Evolutionary conservation across 169 alveolate genomes (phyloP).

Genomic region (Plasmodium coatneyi): DNA sequence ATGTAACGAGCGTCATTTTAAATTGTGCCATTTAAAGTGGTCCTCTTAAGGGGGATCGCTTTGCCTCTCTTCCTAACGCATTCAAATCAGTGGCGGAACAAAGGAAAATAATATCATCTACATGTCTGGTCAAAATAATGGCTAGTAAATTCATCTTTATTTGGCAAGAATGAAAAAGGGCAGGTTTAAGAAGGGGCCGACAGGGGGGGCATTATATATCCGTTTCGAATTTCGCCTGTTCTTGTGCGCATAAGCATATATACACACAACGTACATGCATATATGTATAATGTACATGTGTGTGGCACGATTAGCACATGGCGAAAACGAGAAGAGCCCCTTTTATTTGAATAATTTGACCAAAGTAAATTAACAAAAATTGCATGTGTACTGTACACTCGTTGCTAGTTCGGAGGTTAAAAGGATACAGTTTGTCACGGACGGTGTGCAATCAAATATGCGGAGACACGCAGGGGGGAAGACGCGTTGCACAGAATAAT

Average conservation of each 20-base stretch:
- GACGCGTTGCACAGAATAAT: neutral
- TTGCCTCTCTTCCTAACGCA: conserved; percentile 43
- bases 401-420: neutral
- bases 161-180: conserved; percentile 10
- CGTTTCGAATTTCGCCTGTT: neutral
- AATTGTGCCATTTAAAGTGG: neutral
- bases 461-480: neutral
- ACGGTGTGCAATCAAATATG: neutral
- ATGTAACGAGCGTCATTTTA: neutral
- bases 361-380: neutral
- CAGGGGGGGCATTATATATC: neutral
- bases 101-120: conserved; percentile 67
- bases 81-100: conserved; percentile 70
- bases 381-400: neutral
- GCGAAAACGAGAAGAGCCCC: neutral
- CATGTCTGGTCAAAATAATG: conserved; percentile 62
- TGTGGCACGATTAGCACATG: neutral
- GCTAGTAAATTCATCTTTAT: conserved; percentile 70
- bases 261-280: neutral
- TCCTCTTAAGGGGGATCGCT: neutral
- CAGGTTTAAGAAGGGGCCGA: neutral
- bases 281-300: neutral
- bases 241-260: neutral
- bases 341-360: neutral
- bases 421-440: neutral